Conservation (phyloP, 371 early-diverging fungal genomes). For the Mucor circinelloides region DNA sequence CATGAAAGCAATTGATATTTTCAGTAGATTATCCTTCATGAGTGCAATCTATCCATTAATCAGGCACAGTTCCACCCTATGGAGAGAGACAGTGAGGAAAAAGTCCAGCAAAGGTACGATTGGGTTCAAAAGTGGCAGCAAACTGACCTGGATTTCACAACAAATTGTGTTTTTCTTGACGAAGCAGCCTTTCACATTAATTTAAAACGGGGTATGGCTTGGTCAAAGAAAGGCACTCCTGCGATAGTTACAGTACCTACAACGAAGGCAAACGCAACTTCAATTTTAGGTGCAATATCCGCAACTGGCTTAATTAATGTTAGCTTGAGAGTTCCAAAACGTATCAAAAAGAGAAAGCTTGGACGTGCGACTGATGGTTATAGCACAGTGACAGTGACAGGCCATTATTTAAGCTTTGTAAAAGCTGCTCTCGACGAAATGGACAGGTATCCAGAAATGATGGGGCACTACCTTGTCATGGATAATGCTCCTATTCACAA, state of each 20-base stretch:
- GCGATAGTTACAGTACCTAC: constrained; percentile 7
- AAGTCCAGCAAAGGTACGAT: constrained; percentile 7
- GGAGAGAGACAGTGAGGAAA: constrained; percentile 7
- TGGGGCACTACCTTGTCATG: constrained; percentile 32
- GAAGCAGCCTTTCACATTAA: constrained; percentile 19
- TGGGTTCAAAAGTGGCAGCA: constrained; percentile 10
- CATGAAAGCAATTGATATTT: too few species aligned
- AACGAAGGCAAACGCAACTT: constrained; percentile 17
- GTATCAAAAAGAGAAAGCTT: constrained; percentile 17
- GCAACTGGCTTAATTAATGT: constrained; percentile 16
- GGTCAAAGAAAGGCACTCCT: constrained; percentile 11
- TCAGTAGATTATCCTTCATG: too few species aligned
- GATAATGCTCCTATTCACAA: constrained; percentile 22
- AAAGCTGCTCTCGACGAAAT: constrained; percentile 19
- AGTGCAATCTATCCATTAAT: too few species aligned
- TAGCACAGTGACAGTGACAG: constrained; percentile 14
- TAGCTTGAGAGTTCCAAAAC: constrained; percentile 20
- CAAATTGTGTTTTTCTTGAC: constrained; percentile 15
- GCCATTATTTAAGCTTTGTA: constrained; percentile 19
- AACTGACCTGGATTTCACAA: constrained; percentile 1
- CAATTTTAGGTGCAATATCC: constrained; percentile 23
- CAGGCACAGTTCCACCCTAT: constrained; percentile 4
- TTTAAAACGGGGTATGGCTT: constrained; percentile 11
- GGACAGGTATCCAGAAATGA: constrained; percentile 34
- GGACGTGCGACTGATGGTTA: constrained; percentile 17